Percentiles rank a stretch among this genome's conserved stretches.
Evolutionary conservation across 177 flowering plant genomes (phyloP).

Genomic region (Telopea speciosissima): DNA sequence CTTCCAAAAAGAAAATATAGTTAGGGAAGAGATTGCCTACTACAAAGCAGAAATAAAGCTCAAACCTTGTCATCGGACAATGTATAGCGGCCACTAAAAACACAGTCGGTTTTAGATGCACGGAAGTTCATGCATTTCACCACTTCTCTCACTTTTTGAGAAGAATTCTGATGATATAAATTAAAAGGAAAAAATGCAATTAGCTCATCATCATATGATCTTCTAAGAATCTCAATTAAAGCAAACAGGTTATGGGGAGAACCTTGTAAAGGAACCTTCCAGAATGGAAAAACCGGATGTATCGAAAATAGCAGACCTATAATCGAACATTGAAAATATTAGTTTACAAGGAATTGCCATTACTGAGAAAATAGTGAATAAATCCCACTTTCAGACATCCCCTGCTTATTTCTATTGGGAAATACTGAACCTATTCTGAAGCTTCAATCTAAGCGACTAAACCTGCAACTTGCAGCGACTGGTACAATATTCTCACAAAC

Average conservation of each 20-base stretch:
- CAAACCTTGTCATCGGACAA: constrained; percentile 79
- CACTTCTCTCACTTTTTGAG: constrained; percentile 81
- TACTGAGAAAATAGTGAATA: not conserved
- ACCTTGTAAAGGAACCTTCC: constrained; percentile 97
- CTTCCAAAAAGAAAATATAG: too few relatives aligned
- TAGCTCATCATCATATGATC: constrained; percentile 2
- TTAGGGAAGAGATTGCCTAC: not conserved
- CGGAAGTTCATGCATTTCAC: constrained; percentile 76
- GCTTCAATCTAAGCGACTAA: not conserved
- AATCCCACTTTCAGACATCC: not conserved
- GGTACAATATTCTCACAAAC: not conserved
- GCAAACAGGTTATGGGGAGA: constrained; percentile 6
- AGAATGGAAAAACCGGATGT: constrained; percentile 77
- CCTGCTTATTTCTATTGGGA: not conserved
- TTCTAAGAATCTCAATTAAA: not conserved
- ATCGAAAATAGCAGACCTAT: constrained; percentile 95
- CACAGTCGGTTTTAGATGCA: constrained; percentile 54
- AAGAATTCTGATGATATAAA: constrained; percentile 56
- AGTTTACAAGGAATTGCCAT: not conserved
- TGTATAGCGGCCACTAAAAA: constrained; percentile 73
- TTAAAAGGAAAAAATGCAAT: not conserved
- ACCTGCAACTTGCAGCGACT: not conserved
- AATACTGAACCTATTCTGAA: not conserved
- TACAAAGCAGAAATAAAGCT: not conserved
- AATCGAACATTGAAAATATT: constrained; percentile 6